Conservation (phyloP, 2,329 filamentous ascomycete genomes). For the Trichoderma polysporum region DNA sequence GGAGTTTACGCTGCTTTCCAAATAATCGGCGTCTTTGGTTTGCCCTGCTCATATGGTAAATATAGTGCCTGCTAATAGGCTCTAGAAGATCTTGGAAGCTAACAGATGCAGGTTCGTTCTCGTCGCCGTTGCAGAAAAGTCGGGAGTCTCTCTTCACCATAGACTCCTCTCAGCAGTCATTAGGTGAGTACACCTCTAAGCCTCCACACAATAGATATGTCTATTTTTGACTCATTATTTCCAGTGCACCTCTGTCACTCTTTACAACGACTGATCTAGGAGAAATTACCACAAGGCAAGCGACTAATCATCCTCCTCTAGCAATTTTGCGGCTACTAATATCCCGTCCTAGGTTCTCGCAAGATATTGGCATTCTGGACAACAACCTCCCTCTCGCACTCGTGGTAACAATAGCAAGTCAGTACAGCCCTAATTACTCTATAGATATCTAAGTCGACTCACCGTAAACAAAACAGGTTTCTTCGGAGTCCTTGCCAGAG, state of each 20-base stretch:
- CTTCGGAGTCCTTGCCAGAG: constrained; percentile 31
- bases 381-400: constrained; percentile 41
- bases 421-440: constrained; percentile 23
- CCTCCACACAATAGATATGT: not conserved
- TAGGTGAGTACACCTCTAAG: not conserved
- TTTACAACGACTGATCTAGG: constrained; percentile 3
- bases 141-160: constrained; percentile 30
- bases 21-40: constrained; percentile 19
- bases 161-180: constrained; percentile 26
- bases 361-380: constrained; percentile 46
- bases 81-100: not conserved
- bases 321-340: not conserved
- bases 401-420: constrained; percentile 36
- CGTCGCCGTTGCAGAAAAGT: constrained; percentile 30
- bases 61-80: too few species aligned
- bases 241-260: not conserved
- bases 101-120: constrained; percentile 30
- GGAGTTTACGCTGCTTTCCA: constrained; percentile 31
- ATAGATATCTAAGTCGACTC: not conserved
- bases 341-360: constrained; percentile 37
- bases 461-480: constrained; percentile 33
- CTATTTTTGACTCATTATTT: not conserved
- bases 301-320: not conserved
- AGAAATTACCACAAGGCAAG: not conserved
- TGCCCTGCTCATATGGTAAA: constrained; percentile 8